Base-by-base conservation (phyloP, 2,329 filamentous ascomycete genomes). In the Pleomassaria siparia region DNA sequence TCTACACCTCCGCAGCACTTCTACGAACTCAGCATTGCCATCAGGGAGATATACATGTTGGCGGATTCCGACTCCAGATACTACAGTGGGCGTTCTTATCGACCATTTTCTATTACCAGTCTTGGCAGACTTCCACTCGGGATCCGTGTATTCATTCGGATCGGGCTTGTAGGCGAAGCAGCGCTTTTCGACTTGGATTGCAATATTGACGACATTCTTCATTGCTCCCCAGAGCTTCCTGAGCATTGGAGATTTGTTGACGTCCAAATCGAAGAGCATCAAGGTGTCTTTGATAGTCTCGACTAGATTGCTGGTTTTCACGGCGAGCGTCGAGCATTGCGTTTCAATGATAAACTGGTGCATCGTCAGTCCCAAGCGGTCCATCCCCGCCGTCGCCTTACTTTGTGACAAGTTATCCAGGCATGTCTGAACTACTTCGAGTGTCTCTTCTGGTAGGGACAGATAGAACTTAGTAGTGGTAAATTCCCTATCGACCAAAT, bases 161-260 rank as follows among this genome's bases (percentile, higher is more conserved):
- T 53, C 48, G 3, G 29, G 13, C 16, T 35, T 15, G 2, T 13
- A 13, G 13, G 13, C n/a, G 15, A 21, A 6, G 15, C 32, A 30
- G 30, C 45, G 46, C 10, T 33, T 25, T 21, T 46, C 39, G 20
- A 41, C 39, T 30, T 37, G 33, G 16, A 36, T 45, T 32, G 30
- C 46, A 21, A 36, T 30, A 4, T 22, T 3, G 24, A 15, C 41
- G 9, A 67, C 51, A n/a, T 50, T 60, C 2, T 35, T 41, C 51
- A 66, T 48, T 9, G 60, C 59, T 9, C 58, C 59, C 60, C 63
- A 67, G 1, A 59, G 18, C 47, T 67, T 67, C 28, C 58, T 53
- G 12, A 67, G 42, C 25, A 63, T 47, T 0, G 43, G 43, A 36
- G 44, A 54, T 13, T 58, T 48, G 15, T 65, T 52, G 1, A 58